Evolutionary conservation across 1,284 basidiomycete genomes (phyloP), one percentile per base, ranked within the genome.

Genomic region (Jaminaea rosea): DNA sequence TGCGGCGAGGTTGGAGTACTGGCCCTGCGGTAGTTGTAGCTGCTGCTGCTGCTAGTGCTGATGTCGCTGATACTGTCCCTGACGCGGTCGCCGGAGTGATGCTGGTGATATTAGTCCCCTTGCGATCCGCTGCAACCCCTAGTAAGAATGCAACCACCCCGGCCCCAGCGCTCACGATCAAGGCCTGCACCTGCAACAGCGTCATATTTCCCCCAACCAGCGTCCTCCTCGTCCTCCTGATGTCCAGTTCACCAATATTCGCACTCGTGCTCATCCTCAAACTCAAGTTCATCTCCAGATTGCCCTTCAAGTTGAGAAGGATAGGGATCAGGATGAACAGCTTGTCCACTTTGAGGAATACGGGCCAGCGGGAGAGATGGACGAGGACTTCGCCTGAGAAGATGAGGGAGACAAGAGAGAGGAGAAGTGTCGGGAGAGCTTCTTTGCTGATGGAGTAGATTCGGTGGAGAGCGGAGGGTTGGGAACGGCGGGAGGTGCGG

Each of bases 251-350:
- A 49, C 92, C 91, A 44, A 92, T 84, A 65, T 94, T 80, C 42
- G 80, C 79, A 4, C 75, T 75, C 3, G 78, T 79, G 6, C 76
- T 77, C 62, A 79, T 75, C 26, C 77, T 72, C 4, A 78, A 75
- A 6, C 76, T 76, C 2, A 79, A 82, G 60, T 91, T 92, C 87
- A 93, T 92, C 76, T 93, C 91, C 42, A 97, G 81, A 65, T 96
- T 96, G 15, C 93, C 93, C 72, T 96, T 96, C 58, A 98, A 82
- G 67, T 97, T 98, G 62, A 93, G 81, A 21, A 97, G 79, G 63
- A 94, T 91, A 10, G 93, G 92, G 7, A 96, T 85, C 53, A 97
- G 87, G 78, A 97, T 92, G 67, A 97, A 92, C 52, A 97, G 83
- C 74, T 98, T 92, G 78, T 96, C 87, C n/a, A 73, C 69, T 49